Evolutionary conservation across 345 rosid species (phyloP), one percentile per base, ranked within the genome.

Genomic region (Raphanus raphanistrum): DNA sequence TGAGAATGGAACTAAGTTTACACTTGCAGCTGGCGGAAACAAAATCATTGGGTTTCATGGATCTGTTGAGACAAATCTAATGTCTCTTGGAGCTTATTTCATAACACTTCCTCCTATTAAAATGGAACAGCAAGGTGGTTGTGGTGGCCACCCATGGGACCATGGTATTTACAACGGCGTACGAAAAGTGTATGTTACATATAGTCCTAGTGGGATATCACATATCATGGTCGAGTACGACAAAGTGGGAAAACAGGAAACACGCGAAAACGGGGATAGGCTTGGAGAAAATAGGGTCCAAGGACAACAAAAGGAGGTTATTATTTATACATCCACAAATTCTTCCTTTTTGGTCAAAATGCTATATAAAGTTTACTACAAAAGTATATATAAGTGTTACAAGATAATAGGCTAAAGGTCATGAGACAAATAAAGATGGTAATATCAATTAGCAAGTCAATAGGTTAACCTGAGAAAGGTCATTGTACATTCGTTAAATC

Each of bases 11-110:
- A 71, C 15, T 36, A 59, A 71, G 27, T 71, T 71, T 26, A 36
- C 27, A 71, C 27, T 71, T 71, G 57, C 10, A 36, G 52, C 32
- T 1, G 32, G 36, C 0, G 66, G 74, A 58, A 58, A 25, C 25
- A 71, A 71, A 16, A 41, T 71, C 55, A 58, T 36, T 36, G 74
- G 74, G 15, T 71, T 58, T 32, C 57, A 71, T 59, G 74, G 74
- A 58, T 71, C 36, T 58, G 55, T 36, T 25, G 26, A 36, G 8
- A 58, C 26, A 58, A 25, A 71, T 13, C 26, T 58, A 26, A 58
- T 8, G n/a, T 58, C 74, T 8, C 74, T 71, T 26, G 66, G 74
- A 12, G 35, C 50, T 33, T 70, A 57, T 70, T 57, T 70, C 54
- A 36, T 3, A 35, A 4, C 54, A 25, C 33, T 35, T 36, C 13